These are phyloP conservation scores for Panicum miliaceum DNA, from an alignment of 176 grass and related monocot species.

Conservation along the genomic window DNA sequence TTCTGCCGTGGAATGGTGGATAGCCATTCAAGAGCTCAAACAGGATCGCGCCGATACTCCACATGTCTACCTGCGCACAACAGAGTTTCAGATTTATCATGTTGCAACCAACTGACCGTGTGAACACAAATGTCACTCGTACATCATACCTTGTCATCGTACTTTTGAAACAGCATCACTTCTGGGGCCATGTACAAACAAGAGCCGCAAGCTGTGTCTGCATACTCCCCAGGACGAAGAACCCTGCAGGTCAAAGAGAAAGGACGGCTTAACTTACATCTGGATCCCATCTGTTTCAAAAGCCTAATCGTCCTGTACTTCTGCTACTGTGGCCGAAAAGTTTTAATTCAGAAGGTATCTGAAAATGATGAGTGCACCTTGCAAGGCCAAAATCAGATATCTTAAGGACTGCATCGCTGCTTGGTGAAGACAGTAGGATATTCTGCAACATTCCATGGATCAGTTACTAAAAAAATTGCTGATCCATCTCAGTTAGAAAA, in stretches of 20 bases:
- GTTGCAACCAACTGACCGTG: neutral
- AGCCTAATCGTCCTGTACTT: neutral
- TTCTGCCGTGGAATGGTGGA: constrained; percentile 58
- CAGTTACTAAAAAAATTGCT: neutral
- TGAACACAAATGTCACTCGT: neutral
- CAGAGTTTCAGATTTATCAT: constrained; percentile 1
- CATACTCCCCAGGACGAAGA: constrained; percentile 61
- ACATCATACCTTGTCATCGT: constrained; percentile 43
- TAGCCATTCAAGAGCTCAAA: constrained; percentile 70
- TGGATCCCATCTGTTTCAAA: neutral
- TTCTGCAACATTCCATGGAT: constrained; percentile 37
- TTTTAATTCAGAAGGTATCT: neutral
- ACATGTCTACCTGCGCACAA: constrained; percentile 57
- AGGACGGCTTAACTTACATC: neutral
- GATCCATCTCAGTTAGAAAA: neutral
- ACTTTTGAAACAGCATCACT: constrained; percentile 73
- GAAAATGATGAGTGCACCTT: constrained; percentile 41
- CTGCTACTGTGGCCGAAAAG: too few species aligned
- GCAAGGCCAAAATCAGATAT: constrained; percentile 71
- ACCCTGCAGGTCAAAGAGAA: constrained; percentile 35
- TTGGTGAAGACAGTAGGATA: constrained; percentile 51
- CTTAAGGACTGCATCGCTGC: constrained; percentile 42
- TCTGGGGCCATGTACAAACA: constrained; percentile 80
- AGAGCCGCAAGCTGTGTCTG: constrained; percentile 54
- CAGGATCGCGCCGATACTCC: constrained; percentile 60